A percentile compares a stretch with the other conserved stretches of the same genome.
Evolutionary conservation across 2,329 filamentous ascomycete genomes (phyloP).

Genomic region (Diplodia intermedia): DNA sequence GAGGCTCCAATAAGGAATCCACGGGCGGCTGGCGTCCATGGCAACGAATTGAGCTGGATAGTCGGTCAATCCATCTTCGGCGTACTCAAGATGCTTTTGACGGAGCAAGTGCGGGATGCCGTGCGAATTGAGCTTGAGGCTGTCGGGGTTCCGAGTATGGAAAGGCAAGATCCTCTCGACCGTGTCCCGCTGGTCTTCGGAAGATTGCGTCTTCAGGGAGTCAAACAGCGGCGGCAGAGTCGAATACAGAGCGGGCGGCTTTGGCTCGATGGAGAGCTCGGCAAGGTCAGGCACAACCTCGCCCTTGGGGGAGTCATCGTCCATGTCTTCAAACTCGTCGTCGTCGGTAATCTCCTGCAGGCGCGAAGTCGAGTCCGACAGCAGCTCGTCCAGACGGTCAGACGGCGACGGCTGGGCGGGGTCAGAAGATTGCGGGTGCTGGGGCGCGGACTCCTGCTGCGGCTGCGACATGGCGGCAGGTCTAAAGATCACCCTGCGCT

Average conservation of each 20-base stretch:
- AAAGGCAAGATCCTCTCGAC: constrained; percentile 72
- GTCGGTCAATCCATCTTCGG: constrained; percentile 61
- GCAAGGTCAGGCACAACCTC: constrained; percentile 21
- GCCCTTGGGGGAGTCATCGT: constrained; percentile 28
- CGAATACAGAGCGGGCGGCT: constrained; percentile 42
- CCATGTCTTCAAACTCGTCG: constrained; percentile 49
- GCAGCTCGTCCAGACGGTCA: constrained; percentile 28
- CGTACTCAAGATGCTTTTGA: constrained; percentile 65
- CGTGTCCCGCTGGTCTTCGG: constrained; percentile 71
- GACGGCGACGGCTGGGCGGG: constrained; percentile 35
- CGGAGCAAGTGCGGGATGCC: constrained; percentile 79
- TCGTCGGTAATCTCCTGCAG: constrained; percentile 48
- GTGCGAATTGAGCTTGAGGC: constrained; percentile 67
- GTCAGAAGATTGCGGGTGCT: constrained; percentile 34
- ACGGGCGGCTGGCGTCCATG: constrained; percentile 87
- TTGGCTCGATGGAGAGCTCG: constrained; percentile 36
- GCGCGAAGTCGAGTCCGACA: constrained; percentile 35
- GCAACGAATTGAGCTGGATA: constrained; percentile 74
- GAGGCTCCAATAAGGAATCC: constrained; percentile 94
- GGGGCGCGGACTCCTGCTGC: no score
- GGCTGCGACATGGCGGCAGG: constrained; percentile 12
- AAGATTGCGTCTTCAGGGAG: constrained; percentile 70
- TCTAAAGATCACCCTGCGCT: constrained; percentile 29
- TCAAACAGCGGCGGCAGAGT: constrained; percentile 67
- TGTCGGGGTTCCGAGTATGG: constrained; percentile 62